A percentile compares a stretch with the other conserved stretches of the same genome.
phyloP scores from a whole-genome alignment of 495 filamentous ascomycete species.

The Cryomyces minteri region DNA sequence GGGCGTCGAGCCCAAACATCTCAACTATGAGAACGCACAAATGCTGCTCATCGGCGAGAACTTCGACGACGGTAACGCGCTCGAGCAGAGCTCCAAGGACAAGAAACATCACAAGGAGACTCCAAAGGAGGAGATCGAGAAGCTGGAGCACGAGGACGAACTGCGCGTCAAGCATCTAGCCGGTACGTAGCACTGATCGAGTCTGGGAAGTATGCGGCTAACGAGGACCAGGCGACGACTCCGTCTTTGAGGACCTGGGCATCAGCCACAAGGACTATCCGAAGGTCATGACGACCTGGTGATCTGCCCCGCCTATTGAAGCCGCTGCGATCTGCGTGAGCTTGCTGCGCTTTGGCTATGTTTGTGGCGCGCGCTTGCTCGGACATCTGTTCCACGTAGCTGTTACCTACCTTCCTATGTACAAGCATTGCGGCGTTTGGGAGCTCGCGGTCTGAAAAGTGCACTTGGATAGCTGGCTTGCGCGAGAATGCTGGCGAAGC shows the following conservation, averaged over 20 bases:
- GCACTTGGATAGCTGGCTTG: too few relatives aligned
- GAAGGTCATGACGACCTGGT: constrained; percentile 21
- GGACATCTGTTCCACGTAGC: too few relatives aligned
- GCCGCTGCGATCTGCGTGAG: too few relatives aligned
- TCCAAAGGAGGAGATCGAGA: constrained; percentile 38
- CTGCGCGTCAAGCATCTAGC: constrained; percentile 34
- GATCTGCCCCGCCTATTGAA: background rate
- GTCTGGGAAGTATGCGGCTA: background rate
- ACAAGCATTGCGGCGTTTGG: too few relatives aligned
- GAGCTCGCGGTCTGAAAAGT: too few relatives aligned
- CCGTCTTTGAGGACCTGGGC: constrained; percentile 21
- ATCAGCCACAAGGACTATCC: constrained; percentile 22
- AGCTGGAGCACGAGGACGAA: constrained; percentile 44
- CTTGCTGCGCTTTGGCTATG: too few relatives aligned
- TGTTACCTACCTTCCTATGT: too few relatives aligned
- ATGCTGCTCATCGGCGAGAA: constrained; percentile 68
- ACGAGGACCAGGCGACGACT: constrained; percentile 14
- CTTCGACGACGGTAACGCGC: constrained; percentile 34
- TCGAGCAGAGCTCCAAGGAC: constrained; percentile 33
- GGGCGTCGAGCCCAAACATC: constrained; percentile 51
- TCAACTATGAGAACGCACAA: constrained; percentile 65
- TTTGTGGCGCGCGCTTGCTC: constrained; percentile 22
- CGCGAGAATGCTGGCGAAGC: too few relatives aligned
- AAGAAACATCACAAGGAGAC: constrained; percentile 37
- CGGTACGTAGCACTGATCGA: constrained; percentile 18